phyloP scores from a whole-genome alignment of 2,329 filamentous ascomycete genomes.

The Pestalotiopsis sp. region DNA sequence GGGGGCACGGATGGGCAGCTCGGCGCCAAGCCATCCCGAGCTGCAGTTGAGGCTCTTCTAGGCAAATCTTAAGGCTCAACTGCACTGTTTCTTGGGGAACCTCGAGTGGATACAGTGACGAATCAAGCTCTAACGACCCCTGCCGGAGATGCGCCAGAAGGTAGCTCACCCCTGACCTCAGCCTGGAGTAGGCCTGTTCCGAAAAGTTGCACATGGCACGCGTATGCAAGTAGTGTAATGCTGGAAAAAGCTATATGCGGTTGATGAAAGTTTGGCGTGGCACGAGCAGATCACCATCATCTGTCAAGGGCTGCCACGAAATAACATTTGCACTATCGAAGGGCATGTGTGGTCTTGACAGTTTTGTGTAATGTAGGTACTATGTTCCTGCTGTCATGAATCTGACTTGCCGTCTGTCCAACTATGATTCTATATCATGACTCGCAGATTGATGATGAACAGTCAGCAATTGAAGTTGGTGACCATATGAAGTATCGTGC shows the following conservation, averaged over 20 bases:
- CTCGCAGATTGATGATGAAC: too few relatives aligned
- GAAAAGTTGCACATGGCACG: neutral
- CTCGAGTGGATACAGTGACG: constrained; percentile 3
- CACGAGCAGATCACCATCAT: neutral
- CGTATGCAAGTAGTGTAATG: too few relatives aligned
- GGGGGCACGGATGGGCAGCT: neutral
- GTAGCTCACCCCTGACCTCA: constrained; percentile 5
- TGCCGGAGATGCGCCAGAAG: neutral
- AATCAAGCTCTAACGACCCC: constrained; percentile 5
- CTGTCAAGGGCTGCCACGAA: neutral
- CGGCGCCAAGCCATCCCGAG: constrained; percentile 1
- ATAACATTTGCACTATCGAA: neutral
- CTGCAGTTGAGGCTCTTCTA: constrained; percentile 2
- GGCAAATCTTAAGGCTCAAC: neutral
- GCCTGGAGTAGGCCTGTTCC: neutral
- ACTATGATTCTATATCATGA: too few relatives aligned
- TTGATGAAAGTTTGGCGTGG: neutral
- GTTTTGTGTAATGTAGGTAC: neutral
- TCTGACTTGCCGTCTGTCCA: too few relatives aligned
- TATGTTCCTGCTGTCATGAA: neutral
- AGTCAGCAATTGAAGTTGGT: too few relatives aligned
- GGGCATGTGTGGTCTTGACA: neutral
- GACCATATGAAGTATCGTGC: too few relatives aligned
- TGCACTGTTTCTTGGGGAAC: neutral
- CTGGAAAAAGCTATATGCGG: neutral